Evolutionary conservation across 345 rosid species (phyloP).

Genomic region (Isatis tinctoria): DNA sequence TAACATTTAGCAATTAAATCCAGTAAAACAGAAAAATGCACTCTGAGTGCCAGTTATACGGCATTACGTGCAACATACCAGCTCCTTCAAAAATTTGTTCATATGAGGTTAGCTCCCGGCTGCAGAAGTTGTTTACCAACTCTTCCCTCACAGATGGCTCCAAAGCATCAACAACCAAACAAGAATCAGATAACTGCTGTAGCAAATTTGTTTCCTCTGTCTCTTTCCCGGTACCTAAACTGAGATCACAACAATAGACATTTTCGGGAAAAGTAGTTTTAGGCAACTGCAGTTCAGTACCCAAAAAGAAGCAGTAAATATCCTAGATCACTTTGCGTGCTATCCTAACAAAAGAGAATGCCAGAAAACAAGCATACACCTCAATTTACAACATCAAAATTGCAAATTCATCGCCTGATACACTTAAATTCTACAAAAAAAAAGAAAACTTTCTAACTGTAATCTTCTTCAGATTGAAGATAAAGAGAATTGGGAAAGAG

Average conservation of each 20-base stretch:
- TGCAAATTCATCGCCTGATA: background rate
- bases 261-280: background rate
- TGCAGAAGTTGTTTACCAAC: constrained; percentile 96
- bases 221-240: constrained; percentile 99
- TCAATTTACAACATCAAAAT: background rate
- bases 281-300: background rate
- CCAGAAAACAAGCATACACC: constrained; percentile 1
- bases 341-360: background rate
- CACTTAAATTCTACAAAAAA: background rate
- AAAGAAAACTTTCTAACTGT: background rate
- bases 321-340: background rate
- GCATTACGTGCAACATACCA: constrained; percentile 46
- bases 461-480: constrained; percentile 2
- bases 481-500: background rate
- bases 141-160: constrained; percentile 99
- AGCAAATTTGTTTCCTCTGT: constrained; percentile 80
- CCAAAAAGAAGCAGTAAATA: constrained; percentile 1
- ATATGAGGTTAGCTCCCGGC: constrained; percentile 94
- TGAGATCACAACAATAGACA: constrained; percentile 40
- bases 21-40: background rate
- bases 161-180: constrained; percentile 95
- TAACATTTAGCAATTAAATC: background rate
- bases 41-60: constrained; percentile 10
- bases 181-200: constrained; percentile 90
- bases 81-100: constrained; percentile 99